Base-by-base conservation (phyloP, 208 protist genomes). In the Zelonia costaricensis region DNA sequence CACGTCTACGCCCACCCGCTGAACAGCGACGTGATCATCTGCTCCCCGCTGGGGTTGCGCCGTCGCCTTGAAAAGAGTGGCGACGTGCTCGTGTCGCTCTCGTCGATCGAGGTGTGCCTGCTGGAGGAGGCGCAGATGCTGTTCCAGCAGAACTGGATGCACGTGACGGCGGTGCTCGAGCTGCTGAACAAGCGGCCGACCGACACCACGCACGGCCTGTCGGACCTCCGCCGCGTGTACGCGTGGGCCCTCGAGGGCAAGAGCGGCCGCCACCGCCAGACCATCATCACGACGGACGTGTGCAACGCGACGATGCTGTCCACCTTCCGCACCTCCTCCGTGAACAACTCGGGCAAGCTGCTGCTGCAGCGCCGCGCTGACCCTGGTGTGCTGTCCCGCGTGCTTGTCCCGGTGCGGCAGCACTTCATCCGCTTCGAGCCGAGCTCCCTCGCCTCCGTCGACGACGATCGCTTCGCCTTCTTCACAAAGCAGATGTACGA, bases 141-240 rank as follows among this genome's bases (percentile, higher is more conserved):
- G n/a, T 72, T 92, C 13, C 93, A 98, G 90, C 98, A 99, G 66
- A 99, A 99, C 72, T 99, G 97, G 96, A 84, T 97, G 51, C 95
- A 98, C 62, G 79, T 97, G 8, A 47, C 76, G 4, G 77, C 69
- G 9, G 80, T 90, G 60, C 46, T 97, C 46, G 70, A 74, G 43
- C 36, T 88, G 43, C 66, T 96, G 2, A 97, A 97, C 71, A 83
- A 89, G 47, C 75, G 88, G 25, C 89, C 88, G 20, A 84, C 64
- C 16, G 90, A 97, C 55, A 95, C 89, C 15, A 91, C 85, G 7
- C 78, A 82, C 47, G 83, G 83, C 18, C 70, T 88, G 13, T 88
- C 83, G 4, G 80, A 98, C 30, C 90, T 98, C 47, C 79, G 92
- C 18, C 82, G 87, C 27, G 76, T 98, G 18, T 97, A 98, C 54